A percentile compares a stretch with the other conserved stretches of the same genome.
Evolutionary conservation across 2,329 filamentous ascomycete species (phyloP).

Genomic region (Clonostachys rosea): DNA sequence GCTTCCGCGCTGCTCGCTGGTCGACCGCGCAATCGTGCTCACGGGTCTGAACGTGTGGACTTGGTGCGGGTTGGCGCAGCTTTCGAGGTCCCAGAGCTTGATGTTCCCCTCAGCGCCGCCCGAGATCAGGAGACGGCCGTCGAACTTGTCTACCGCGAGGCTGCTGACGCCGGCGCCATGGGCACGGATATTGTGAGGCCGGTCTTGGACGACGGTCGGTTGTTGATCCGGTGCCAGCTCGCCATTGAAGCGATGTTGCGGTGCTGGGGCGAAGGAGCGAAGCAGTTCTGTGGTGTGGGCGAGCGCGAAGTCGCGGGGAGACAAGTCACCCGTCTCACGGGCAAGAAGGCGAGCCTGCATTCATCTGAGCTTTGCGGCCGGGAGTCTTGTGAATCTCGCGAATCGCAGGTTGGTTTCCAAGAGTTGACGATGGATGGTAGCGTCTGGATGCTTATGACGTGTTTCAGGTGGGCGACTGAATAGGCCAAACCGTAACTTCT

Average conservation of each 20-base stretch:
- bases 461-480: no score
- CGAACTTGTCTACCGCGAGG: slow-evolving; percentile 76
- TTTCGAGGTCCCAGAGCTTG: slow-evolving; percentile 82
- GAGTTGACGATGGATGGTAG: no score
- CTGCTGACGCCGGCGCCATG: slow-evolving; percentile 77
- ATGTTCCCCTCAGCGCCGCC: slow-evolving; percentile 83
- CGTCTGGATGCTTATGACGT: no score
- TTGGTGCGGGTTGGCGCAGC: slow-evolving; percentile 30
- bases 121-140: slow-evolving; percentile 72
- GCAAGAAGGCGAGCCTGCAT: slow-evolving; percentile 76
- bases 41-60: slow-evolving; percentile 49
- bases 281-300: slow-evolving; percentile 63
- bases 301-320: slow-evolving; percentile 58
- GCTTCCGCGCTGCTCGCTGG: slow-evolving; percentile 10
- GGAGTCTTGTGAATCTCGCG: background rate
- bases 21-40: slow-evolving; percentile 41
- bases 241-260: slow-evolving; percentile 67
- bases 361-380: slow-evolving; percentile 19
- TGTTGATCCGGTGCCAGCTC: slow-evolving; percentile 11
- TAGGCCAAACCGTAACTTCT: no score
- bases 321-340: slow-evolving; percentile 66
- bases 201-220: slow-evolving; percentile 13
- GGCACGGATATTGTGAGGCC: slow-evolving; percentile 46
- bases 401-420: no score
- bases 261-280: slow-evolving; percentile 62